Base-by-base conservation (phyloP, 306 rosid genomes). In the Dalbergia cultrata region DNA sequence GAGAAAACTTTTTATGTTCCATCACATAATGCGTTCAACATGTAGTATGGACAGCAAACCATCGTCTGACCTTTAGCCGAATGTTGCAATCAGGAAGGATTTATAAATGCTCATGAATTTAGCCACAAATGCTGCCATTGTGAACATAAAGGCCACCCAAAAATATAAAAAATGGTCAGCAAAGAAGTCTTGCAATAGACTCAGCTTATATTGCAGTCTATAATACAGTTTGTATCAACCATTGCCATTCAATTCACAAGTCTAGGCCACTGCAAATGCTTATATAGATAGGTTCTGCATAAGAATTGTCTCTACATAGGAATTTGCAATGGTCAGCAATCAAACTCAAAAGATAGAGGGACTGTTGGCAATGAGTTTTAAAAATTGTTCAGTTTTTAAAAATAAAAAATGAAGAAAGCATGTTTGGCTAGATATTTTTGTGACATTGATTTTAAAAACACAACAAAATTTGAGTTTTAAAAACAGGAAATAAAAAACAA, bases 31-130 rank as follows among this genome's bases (percentile, higher is more conserved):
- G 49, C 78, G 69, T n/a, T 18, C 2, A 71, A 45, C 75, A 52
- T 11, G 73, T 18, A 64, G 77, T 70, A 77, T 26, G 57, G 39
- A 54, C 41, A 54, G 56, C 22, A 70, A 80, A 72, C 13, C 80
- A 50, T 77, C 60, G 17, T 33, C 57, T 19, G 39, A 39, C 10
- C 83, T 70, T 91, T 85, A 95, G 82, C 97, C 99, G 13, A 95
- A 93, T 34, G 97, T 87, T 14, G 95, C 83, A 64, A 95, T 84
- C 78, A 95, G 97, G 87, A 95, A 95, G 73, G 86, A 80, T 78
- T 93, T 95, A 77, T 93, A 93, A 39, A 91, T 80, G 87, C 97
- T 91, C 99, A 93, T 92, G 90, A 95, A 93, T 86, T 95, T 95
- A 10, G 97, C 97, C 88, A 93, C 97, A 69, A 95, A 93, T 14